phyloP scores from a whole-genome alignment of 106 monocot genomes.

The Amphibolis antarctica region DNA sequence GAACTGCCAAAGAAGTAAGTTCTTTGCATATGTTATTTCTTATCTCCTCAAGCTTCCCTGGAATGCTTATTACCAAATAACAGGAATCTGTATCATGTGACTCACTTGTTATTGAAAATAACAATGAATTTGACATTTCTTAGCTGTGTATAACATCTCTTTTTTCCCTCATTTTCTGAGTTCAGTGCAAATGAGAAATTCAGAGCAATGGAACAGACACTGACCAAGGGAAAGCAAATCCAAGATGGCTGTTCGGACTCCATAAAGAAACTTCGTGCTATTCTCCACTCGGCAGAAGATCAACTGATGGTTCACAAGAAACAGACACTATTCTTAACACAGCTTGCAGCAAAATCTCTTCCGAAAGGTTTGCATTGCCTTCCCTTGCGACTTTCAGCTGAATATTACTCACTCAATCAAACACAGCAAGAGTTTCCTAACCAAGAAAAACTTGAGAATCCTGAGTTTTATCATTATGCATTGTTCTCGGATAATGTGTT shows the following conservation, averaged over 20 bases:
- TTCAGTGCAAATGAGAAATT: slow-evolving; percentile 35
- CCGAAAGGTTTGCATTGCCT: slow-evolving; percentile 76
- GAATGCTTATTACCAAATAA: no score
- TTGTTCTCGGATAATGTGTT: slow-evolving; percentile 36
- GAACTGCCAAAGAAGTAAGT: slow-evolving; percentile 69
- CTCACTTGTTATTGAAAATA: no score
- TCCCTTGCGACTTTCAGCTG: slow-evolving; percentile 48
- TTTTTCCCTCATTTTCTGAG: background rate
- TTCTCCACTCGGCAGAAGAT: slow-evolving; percentile 34
- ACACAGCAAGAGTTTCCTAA: slow-evolving; percentile 28
- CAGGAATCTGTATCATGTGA: no score
- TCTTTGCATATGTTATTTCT: background rate
- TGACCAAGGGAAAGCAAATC: slow-evolving; percentile 39
- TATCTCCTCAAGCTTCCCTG: no score
- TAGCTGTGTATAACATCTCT: background rate
- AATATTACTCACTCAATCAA: slow-evolving; percentile 32
- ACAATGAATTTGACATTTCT: background rate
- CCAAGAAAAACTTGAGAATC: slow-evolving; percentile 25
- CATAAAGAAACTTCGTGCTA: slow-evolving; percentile 36
- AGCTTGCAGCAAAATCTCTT: slow-evolving; percentile 59
- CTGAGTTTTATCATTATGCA: slow-evolving; percentile 22
- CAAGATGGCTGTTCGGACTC: slow-evolving; percentile 31
- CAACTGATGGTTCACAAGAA: slow-evolving; percentile 33
- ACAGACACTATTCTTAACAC: slow-evolving; percentile 34
- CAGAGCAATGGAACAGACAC: slow-evolving; percentile 44